A percentile compares a stretch with the other conserved stretches of the same genome.
phyloP scores from a whole-genome alignment of 1,139 yeast species.

The Saccharomyces uvarum region DNA sequence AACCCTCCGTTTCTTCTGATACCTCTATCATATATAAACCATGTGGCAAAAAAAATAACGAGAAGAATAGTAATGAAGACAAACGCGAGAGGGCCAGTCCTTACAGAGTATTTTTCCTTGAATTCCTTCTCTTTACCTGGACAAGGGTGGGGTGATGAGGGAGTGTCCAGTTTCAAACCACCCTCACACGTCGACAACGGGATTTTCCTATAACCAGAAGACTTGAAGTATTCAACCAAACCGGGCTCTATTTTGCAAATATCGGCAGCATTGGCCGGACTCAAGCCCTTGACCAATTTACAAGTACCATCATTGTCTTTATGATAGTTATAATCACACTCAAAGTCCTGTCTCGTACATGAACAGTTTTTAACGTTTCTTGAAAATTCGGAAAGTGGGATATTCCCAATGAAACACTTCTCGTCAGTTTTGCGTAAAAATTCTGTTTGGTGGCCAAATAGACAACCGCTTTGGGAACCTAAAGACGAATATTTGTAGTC shows the following conservation, averaged over 20 bases:
- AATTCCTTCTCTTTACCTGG: conserved; percentile 79
- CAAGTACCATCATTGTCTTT: conserved; percentile 78
- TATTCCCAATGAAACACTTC: conserved; percentile 77
- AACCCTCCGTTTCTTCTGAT: conserved; percentile 75
- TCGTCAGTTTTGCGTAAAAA: conserved; percentile 66
- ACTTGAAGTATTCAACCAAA: conserved; percentile 60
- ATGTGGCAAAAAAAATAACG: conserved; percentile 48
- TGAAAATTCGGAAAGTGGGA: conserved; percentile 55
- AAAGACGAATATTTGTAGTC: conserved; percentile 88
- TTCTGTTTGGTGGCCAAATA: conserved; percentile 81
- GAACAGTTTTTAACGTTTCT: conserved; percentile 60
- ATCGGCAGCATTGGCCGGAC: conserved; percentile 58
- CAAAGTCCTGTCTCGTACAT: conserved; percentile 83
- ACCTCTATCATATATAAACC: conserved; percentile 77
- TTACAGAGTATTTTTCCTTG: conserved; percentile 47
- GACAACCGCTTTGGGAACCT: conserved; percentile 61
- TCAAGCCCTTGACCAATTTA: conserved; percentile 62
- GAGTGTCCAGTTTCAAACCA: conserved; percentile 60
- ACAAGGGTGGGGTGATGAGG: conserved; percentile 55
- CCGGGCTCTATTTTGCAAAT: conserved; percentile 52
- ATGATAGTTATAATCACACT: conserved; percentile 82
- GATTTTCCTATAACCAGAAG: conserved; percentile 73
- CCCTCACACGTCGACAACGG: conserved; percentile 71
- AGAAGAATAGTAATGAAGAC: conserved; percentile 40
- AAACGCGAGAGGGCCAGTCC: conserved; percentile 25